Evolutionary conservation across 345 rosid species (phyloP).

Genomic region (Ricinus communis): DNA sequence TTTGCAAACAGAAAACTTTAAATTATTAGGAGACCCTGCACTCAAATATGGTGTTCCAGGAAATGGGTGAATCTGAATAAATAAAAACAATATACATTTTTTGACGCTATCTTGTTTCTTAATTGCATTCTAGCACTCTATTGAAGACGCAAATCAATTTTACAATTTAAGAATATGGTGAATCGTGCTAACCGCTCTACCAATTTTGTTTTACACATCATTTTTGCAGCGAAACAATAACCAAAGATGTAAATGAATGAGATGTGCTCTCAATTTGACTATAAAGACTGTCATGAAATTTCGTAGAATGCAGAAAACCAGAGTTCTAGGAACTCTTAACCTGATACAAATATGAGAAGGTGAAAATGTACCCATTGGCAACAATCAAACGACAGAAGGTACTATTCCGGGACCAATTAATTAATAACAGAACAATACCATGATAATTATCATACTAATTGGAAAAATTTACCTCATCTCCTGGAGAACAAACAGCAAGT

Average conservation of each 20-base stretch:
- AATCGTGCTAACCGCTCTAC: neutral
- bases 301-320: neutral
- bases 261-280: neutral
- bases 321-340: neutral
- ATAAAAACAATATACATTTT: too few relatives aligned
- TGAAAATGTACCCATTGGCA: neutral
- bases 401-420: neutral
- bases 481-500: slow-evolving; percentile 89
- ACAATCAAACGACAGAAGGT: neutral
- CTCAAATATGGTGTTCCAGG: neutral
- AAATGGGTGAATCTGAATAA: too few relatives aligned
- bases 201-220: neutral
- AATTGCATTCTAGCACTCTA: too few relatives aligned
- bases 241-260: neutral
- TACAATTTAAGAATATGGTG: neutral
- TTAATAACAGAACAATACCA: neutral
- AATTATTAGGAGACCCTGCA: neutral
- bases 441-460: neutral
- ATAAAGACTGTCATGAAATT: too few relatives aligned
- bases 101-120: too few relatives aligned
- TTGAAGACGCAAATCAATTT: neutral
- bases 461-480: slow-evolving; percentile 72
- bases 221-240: neutral
- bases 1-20: slow-evolving; percentile 12
- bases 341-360: neutral